These are phyloP conservation scores for Lecanicillium sp. DNA, from an alignment of 2,329 filamentous ascomycete species.

Conservation along the genomic window DNA sequence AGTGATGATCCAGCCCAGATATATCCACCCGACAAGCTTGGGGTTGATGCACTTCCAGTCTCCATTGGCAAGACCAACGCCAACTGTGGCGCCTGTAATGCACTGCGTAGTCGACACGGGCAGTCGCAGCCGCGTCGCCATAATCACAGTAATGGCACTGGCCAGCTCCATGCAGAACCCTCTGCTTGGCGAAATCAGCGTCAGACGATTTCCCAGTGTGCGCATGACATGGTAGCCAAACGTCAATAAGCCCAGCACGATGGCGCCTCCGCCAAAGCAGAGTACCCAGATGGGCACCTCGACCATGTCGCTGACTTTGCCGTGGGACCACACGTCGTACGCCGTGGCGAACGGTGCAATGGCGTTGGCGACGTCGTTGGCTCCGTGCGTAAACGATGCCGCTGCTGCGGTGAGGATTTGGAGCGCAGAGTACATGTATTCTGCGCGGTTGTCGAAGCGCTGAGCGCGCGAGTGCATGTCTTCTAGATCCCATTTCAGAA, in stretches of 20 bases:
- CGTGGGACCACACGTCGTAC: slow-evolving; percentile 40
- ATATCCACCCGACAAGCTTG: slow-evolving; percentile 37
- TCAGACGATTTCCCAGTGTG: slow-evolving; percentile 47
- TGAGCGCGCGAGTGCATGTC: slow-evolving; percentile 40
- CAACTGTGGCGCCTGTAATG: slow-evolving; percentile 42
- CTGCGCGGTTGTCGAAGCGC: slow-evolving; percentile 46
- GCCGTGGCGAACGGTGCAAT: slow-evolving; percentile 44
- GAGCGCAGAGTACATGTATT: slow-evolving; percentile 41
- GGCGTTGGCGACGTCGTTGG: slow-evolving; percentile 48
- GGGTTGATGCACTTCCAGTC: slow-evolving; percentile 41
- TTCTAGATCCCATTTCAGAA: slow-evolving; percentile 39
- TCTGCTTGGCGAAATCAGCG: slow-evolving; percentile 44
- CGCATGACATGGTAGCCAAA: slow-evolving; percentile 59
- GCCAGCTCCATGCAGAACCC: slow-evolving; percentile 45
- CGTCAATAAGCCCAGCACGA: slow-evolving; percentile 51
- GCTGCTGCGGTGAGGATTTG: slow-evolving; percentile 44
- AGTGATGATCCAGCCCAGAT: slow-evolving; percentile 43
- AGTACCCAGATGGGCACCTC: slow-evolving; percentile 42
- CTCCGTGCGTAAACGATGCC: slow-evolving; percentile 48
- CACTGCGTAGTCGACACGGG: slow-evolving; percentile 48
- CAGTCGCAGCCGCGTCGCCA: slow-evolving; percentile 43
- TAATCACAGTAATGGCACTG: slow-evolving; percentile 43
- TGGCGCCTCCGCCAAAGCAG: slow-evolving; percentile 36
- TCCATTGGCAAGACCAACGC: slow-evolving; percentile 44
- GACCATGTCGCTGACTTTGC: slow-evolving; percentile 26